These are phyloP conservation scores for Ascoidea asiatica DNA, from an alignment of 805 yeast species.

Conservation along the genomic window DNA sequence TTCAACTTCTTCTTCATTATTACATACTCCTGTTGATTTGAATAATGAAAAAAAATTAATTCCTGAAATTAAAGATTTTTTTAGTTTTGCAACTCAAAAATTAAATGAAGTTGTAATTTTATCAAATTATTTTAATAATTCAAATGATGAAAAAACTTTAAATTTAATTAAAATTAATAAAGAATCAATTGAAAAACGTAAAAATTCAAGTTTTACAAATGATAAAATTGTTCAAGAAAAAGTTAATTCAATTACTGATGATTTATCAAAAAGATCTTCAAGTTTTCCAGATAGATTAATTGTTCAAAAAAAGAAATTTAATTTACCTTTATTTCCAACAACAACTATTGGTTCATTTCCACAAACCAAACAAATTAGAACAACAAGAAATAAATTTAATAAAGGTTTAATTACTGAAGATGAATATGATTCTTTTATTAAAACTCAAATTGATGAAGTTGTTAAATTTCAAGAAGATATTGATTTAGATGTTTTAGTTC, in stretches of 20 bases:
- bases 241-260: slow-evolving; percentile 51
- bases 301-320: slow-evolving; percentile 75
- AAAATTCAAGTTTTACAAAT: slow-evolving; percentile 79
- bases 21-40: slow-evolving; percentile 98
- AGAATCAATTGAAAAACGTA: slow-evolving; percentile 72
- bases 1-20: slow-evolving; percentile 90
- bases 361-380: slow-evolving; percentile 98
- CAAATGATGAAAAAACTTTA: slow-evolving; percentile 51
- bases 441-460: slow-evolving; percentile 90
- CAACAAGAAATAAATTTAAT: slow-evolving; percentile 95
- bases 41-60: slow-evolving; percentile 83
- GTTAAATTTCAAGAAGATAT: slow-evolving; percentile 99
- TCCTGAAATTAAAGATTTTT: slow-evolving; percentile 90
- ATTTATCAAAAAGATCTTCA: slow-evolving; percentile 70
- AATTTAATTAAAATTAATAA: slow-evolving; percentile 77
- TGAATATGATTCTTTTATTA: slow-evolving; percentile 92
- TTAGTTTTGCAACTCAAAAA: slow-evolving; percentile 97
- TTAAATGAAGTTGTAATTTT: slow-evolving; percentile 80
- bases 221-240: slow-evolving; percentile 83
- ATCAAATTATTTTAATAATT: slow-evolving; percentile 78
- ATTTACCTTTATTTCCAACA: slow-evolving; percentile 98
- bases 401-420: slow-evolving; percentile 94
- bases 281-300: slow-evolving; percentile 80
- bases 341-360: slow-evolving; percentile 99
- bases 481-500: slow-evolving; percentile 95